phyloP scores from a whole-genome alignment of 202 grass and related monocot genomes.

The Zizania palustris region DNA sequence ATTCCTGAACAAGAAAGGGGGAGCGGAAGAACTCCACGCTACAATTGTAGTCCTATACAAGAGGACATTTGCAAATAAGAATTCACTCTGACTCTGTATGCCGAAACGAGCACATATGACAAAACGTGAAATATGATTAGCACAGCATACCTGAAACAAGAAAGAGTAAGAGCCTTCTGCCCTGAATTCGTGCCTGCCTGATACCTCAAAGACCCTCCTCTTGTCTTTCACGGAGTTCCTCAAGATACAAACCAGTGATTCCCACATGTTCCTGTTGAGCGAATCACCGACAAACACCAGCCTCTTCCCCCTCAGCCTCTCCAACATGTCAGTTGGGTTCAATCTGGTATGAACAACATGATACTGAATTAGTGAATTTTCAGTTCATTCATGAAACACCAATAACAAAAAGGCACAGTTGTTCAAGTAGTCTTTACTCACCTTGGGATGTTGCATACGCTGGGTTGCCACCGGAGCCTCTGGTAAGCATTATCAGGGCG shows the following conservation, averaged over 20 bases:
- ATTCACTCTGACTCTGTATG: conserved; percentile 13
- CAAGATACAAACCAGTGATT: conserved; percentile 81
- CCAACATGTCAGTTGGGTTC: conserved; percentile 71
- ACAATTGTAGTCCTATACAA: conserved; percentile 80
- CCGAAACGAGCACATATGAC: conserved; percentile 20
- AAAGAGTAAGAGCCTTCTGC: conserved; percentile 69
- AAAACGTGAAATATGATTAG: neutral
- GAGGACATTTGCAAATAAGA: conserved; percentile 31
- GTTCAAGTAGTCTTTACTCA: conserved; percentile 37
- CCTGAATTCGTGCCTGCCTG: conserved; percentile 69
- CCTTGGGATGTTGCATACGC: conserved; percentile 72
- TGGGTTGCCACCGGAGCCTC: conserved; percentile 77
- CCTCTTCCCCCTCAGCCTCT: conserved; percentile 70
- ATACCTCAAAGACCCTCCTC: conserved; percentile 68
- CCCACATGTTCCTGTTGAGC: conserved; percentile 97
- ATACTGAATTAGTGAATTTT: conserved; percentile 33
- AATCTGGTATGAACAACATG: conserved; percentile 54
- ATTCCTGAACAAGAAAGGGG: conserved; percentile 91
- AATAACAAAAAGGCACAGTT: conserved; percentile 30
- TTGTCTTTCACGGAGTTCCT: conserved; percentile 63
- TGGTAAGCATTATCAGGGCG: conserved; percentile 69
- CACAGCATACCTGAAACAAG: conserved; percentile 55
- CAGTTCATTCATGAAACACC: neutral
- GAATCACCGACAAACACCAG: conserved; percentile 90
- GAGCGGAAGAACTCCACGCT: conserved; percentile 88